Conservation (phyloP, 2,329 filamentous ascomycete genomes). For the Cordyceps militaris region DNA sequence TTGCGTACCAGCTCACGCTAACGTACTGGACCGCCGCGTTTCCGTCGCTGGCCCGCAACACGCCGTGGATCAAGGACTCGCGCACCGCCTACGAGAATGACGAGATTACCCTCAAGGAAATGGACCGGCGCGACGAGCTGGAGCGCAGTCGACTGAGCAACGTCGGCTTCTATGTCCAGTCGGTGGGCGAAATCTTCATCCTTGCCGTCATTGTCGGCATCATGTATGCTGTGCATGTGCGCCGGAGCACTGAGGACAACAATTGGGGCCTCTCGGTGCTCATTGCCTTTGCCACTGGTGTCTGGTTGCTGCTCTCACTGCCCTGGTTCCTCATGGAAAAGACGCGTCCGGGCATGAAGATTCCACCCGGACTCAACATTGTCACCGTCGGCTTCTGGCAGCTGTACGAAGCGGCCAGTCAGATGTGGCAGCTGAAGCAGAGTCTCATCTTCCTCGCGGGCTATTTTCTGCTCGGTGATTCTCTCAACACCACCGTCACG, state of each 20-base stretch:
- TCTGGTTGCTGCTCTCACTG: constrained; percentile 56
- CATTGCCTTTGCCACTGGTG: constrained; percentile 56
- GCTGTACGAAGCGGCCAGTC: constrained; percentile 46
- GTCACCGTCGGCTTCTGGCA: constrained; percentile 57
- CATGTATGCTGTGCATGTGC: constrained; percentile 53
- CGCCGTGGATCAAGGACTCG: constrained; percentile 26
- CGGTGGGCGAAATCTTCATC: constrained; percentile 53
- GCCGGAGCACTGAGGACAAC: constrained; percentile 52
- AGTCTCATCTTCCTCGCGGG: constrained; percentile 58
- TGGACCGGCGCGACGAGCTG: constrained; percentile 54
- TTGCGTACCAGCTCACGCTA: constrained; percentile 59
- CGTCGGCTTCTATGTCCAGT: constrained; percentile 57
- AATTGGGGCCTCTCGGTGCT: constrained; percentile 60
- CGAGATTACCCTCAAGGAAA: constrained; percentile 49
- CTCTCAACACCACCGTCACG: constrained; percentile 62
- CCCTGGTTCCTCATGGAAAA: constrained; percentile 64
- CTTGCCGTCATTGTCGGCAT: constrained; percentile 59
- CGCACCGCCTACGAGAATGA: constrained; percentile 29
- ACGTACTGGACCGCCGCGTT: constrained; percentile 63
- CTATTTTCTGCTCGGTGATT: constrained; percentile 64
- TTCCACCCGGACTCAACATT: constrained; percentile 35
- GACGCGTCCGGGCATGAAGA: constrained; percentile 47
- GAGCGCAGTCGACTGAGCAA: constrained; percentile 59
- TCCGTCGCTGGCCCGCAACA: constrained; percentile 32
- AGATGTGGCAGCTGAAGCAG: constrained; percentile 60